These are phyloP conservation scores for Boletus sp. DNA, from an alignment of 768 basidiomycete genomes.

Conservation along the genomic window DNA sequence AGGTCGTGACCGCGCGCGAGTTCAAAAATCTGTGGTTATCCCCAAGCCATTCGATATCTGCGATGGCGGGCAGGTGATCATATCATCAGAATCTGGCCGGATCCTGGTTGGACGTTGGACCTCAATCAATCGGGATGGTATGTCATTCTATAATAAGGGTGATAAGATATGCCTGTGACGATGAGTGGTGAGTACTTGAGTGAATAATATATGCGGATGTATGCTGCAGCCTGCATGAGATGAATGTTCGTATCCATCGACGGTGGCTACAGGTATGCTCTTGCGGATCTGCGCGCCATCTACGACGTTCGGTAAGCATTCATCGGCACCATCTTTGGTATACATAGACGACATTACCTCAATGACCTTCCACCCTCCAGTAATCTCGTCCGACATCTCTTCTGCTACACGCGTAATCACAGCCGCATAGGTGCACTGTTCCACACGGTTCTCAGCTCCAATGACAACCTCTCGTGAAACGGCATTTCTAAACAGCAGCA, in stretches of 20 bases:
- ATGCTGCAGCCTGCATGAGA: constrained; percentile 3
- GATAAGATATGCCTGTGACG: constrained; percentile 29
- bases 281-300: constrained; percentile 52
- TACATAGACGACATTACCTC: constrained; percentile 58
- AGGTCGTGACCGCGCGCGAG: background rate
- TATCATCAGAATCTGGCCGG: background rate
- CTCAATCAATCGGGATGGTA: constrained; percentile 6
- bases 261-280: constrained; percentile 41
- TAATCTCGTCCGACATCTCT: constrained; percentile 87
- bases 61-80: background rate
- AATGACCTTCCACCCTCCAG: constrained; percentile 96
- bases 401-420: constrained; percentile 86
- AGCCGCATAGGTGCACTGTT: constrained; percentile 90
- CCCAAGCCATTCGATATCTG: background rate
- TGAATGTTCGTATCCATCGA: background rate
- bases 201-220: constrained; percentile 14
- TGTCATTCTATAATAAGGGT: constrained; percentile 23
- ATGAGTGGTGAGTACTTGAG: constrained; percentile 31
- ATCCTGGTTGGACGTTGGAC: background rate
- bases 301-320: constrained; percentile 16
- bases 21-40: background rate
- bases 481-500: constrained; percentile 85
- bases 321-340: background rate
- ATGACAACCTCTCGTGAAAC: constrained; percentile 84
- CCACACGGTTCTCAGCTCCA: constrained; percentile 87